phyloP scores from a whole-genome alignment of 2,329 filamentous ascomycete species.

The Plectosphaerella cucumerina region DNA sequence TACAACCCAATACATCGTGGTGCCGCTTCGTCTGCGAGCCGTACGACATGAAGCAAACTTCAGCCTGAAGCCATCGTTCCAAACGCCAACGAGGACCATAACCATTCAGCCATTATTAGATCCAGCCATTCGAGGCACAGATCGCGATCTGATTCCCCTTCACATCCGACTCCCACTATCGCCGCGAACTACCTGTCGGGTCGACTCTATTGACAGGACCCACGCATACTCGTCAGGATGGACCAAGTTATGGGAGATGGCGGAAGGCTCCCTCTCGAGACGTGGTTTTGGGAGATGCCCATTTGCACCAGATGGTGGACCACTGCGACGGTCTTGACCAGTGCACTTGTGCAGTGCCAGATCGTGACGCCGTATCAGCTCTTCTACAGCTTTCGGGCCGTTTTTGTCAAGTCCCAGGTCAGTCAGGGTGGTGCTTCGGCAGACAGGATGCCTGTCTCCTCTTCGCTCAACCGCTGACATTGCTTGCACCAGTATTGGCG shows the following conservation, averaged over 20 bases:
- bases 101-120: neutral
- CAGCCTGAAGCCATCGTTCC: neutral
- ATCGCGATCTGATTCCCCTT: too few relatives aligned
- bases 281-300: conserved; percentile 99
- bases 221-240: conserved; percentile 29
- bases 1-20: too few relatives aligned
- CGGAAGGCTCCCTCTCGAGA: conserved; percentile 75
- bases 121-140: neutral
- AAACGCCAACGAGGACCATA: neutral
- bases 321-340: conserved; percentile 82
- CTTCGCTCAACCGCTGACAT: neutral
- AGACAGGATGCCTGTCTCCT: neutral
- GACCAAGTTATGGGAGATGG: conserved; percentile 56
- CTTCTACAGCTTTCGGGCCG: conserved; percentile 92
- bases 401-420: conserved; percentile 90
- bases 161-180: too few relatives aligned
- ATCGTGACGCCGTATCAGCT: conserved; percentile 91
- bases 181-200: too few relatives aligned
- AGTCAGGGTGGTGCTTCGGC: conserved; percentile 17
- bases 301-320: conserved; percentile 97
- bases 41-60: too few relatives aligned
- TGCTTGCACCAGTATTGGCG: conserved; percentile 77
- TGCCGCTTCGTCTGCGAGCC: too few relatives aligned
- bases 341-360: conserved; percentile 87
- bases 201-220: too few relatives aligned